Conservation (phyloP, 2,329 filamentous ascomycete species). For the Hypoxylon sp. region DNA sequence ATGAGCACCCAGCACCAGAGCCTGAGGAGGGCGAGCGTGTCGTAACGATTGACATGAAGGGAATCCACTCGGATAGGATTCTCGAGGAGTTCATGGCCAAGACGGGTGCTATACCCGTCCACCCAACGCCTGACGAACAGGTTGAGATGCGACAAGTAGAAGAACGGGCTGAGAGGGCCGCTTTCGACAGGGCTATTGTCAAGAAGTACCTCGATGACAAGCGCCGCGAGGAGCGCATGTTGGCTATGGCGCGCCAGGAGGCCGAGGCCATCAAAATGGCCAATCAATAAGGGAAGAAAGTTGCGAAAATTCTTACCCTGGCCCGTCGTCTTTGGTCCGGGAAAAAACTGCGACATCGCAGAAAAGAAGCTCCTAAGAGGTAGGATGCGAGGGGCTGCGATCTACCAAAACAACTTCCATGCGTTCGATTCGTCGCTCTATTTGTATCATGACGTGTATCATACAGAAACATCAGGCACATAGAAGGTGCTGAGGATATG, state of each 20-base stretch:
- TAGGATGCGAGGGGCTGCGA: slow-evolving; percentile 5
- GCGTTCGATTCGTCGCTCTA: slow-evolving; percentile 18
- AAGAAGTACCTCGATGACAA: slow-evolving; percentile 68
- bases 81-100: slow-evolving; percentile 72
- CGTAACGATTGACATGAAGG: slow-evolving; percentile 74
- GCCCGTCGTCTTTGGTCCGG: background rate
- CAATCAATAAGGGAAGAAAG: slow-evolving; percentile 46
- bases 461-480: slow-evolving; percentile 31
- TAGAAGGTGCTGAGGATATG: slow-evolving; percentile 22
- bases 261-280: slow-evolving; percentile 61
- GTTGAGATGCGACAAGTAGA: slow-evolving; percentile 70
- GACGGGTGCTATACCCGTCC: slow-evolving; percentile 71
- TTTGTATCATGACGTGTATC: slow-evolving; percentile 41
- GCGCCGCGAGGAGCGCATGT: slow-evolving; percentile 73
- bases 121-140: slow-evolving; percentile 72
- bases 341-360: background rate
- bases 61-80: slow-evolving; percentile 73
- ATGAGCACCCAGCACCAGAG: slow-evolving; percentile 64
- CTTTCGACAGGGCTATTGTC: slow-evolving; percentile 69
- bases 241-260: slow-evolving; percentile 68
- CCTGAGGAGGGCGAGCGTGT: slow-evolving; percentile 65
- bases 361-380: too few species aligned
- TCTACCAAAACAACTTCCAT: slow-evolving; percentile 6
- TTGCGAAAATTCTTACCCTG: background rate
- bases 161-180: slow-evolving; percentile 66